Evolutionary conservation across 176 grass and related monocot genomes (phyloP).

Genomic region (Bonia amplexicaulis): DNA sequence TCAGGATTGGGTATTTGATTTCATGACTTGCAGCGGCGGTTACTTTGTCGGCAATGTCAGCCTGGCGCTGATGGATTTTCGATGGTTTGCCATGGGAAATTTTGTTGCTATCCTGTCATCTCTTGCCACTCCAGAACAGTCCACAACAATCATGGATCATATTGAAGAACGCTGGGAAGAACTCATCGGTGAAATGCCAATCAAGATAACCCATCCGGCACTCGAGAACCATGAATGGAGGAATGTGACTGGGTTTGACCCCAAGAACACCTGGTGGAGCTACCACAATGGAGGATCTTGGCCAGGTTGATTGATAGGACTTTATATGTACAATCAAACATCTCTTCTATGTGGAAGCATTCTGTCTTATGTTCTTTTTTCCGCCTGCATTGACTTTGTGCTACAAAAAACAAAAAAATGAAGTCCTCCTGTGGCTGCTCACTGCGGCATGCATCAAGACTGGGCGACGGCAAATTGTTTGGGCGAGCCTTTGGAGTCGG

Average conservation of each 20-base stretch:
- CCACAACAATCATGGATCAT: conserved; percentile 38
- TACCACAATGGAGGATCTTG: conserved; percentile 57
- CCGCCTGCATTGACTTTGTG: neutral
- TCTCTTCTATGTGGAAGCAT: too few relatives aligned
- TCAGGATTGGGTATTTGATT: too few relatives aligned
- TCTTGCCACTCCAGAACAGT: conserved; percentile 47
- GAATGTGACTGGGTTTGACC: conserved; percentile 37
- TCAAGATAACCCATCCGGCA: conserved; percentile 40
- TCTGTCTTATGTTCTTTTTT: neutral
- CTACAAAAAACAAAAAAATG: neutral
- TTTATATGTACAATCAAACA: neutral
- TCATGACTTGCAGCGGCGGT: too few relatives aligned
- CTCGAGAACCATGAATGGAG: conserved; percentile 40
- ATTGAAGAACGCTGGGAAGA: conserved; percentile 22
- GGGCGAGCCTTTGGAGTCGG: too few relatives aligned
- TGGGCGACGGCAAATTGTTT: too few relatives aligned
- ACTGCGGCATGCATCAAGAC: neutral
- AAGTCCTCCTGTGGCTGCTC: conserved; percentile 47
- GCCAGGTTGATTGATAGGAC: conserved; percentile 21
- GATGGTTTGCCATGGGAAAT: conserved; percentile 46
- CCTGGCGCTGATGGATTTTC: neutral
- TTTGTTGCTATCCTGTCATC: conserved; percentile 41
- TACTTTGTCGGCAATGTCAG: too few relatives aligned
- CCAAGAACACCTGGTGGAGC: conserved; percentile 51
- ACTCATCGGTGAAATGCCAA: conserved; percentile 39